These are phyloP conservation scores for Proliferodiscus dingleyae DNA, from an alignment of 2,329 filamentous ascomycete genomes.

Conservation along the genomic window DNA sequence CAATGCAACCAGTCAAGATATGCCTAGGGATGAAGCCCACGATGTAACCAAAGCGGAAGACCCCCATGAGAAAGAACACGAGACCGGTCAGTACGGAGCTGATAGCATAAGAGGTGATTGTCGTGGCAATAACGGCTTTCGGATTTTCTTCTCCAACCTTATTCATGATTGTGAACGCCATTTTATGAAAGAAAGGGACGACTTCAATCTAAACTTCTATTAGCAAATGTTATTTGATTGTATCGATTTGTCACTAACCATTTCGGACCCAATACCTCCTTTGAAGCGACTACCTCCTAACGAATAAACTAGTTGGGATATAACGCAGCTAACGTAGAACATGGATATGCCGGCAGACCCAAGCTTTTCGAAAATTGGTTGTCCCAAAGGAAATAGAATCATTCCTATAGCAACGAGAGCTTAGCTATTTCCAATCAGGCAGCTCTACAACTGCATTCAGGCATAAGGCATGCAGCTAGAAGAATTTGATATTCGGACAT, in stretches of 20 bases:
- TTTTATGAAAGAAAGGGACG: constrained; percentile 97
- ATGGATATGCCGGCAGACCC: constrained; percentile 95
- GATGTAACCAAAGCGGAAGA: constrained; percentile 81
- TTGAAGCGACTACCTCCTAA: constrained; percentile 79
- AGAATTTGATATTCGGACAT: no score
- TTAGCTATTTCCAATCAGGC: background rate
- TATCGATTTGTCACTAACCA: constrained; percentile 49
- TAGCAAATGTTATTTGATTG: constrained; percentile 1
- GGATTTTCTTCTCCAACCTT: constrained; percentile 75
- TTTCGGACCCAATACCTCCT: constrained; percentile 88
- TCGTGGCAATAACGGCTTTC: constrained; percentile 86
- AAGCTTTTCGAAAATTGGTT: constrained; percentile 76
- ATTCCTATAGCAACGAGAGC: constrained; percentile 50
- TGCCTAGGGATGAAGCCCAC: constrained; percentile 96
- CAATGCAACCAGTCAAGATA: constrained; percentile 95
- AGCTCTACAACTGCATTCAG: no score
- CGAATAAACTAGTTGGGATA: constrained; percentile 88
- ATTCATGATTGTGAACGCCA: constrained; percentile 83
- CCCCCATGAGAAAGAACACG: constrained; percentile 88
- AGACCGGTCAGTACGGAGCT: constrained; percentile 88
- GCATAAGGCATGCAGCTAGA: no score
- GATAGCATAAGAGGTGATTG: constrained; percentile 83
- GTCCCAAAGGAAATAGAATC: constrained; percentile 90
- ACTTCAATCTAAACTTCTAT: constrained; percentile 71
- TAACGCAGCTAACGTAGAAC: constrained; percentile 96